Base-by-base conservation (phyloP, 2,329 filamentous ascomycete species). In the Phoma sp. region DNA sequence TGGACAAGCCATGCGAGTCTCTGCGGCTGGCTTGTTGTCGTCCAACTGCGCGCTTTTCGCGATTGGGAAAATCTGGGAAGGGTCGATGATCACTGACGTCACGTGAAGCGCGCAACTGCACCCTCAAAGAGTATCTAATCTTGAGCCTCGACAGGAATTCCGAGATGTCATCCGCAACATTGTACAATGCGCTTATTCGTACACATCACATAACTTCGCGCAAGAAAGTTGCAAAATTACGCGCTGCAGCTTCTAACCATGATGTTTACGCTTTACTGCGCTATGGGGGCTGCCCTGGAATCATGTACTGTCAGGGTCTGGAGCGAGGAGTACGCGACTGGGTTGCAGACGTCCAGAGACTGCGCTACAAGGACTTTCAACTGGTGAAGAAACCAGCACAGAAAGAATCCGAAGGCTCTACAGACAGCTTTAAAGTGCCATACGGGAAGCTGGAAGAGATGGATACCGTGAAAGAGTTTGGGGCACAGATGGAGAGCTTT, bases 181-280 rank as follows among this genome's bases (percentile, higher is more conserved):
- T 71, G 18, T 82, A 75, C 67, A 83, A 84, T 68, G 83, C 88
- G 27, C 78, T 93, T 40, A 90, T 93, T 56, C 84, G 88, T 47
- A 93, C 89, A 0, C 89, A 93, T 64, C 89, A 93, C 72, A 91
- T 93, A 67, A 92, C 89, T 4, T 91, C 88, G 0, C 86, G 89
- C 60, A 91, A 91, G 70, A 93, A 93, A 68, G 81, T 88, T 39
- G 76, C 80, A 24, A 79, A 80, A 51, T 80, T 93, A 22, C 84
- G 80, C 45, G 88, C 89, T 71, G 85, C 86, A 2, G 86, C 87
- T 6, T 79, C 83, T 29, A 78, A 82, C 41, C 78, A 83, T 60
- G 77, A 85, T 51, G 82, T 87, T 45, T 87, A 83, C 60, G 84
- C 88, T 1, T 76, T 92, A 3, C 77, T 91, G 1, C 83, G 89